Conservation (phyloP, 2,329 filamentous ascomycete species). For the Cordyceps militaris region DNA sequence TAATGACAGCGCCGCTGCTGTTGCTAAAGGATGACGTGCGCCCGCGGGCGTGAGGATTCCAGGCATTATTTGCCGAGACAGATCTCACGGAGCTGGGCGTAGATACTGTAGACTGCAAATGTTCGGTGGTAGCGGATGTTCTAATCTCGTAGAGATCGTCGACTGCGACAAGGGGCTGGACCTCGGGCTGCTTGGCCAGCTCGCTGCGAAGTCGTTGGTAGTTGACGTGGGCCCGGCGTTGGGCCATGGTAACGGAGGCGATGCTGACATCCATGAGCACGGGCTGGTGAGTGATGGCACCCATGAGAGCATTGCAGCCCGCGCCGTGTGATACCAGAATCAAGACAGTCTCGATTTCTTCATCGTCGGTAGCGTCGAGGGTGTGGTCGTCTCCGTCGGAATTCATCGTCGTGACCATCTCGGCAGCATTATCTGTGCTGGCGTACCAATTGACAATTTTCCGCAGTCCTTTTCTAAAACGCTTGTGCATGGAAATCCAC, state of each 20-base stretch:
- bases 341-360: conserved; percentile 67
- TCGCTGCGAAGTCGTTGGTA: conserved; percentile 28
- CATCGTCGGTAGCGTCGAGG: conserved; percentile 30
- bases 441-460: conserved; percentile 79
- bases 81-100: conserved; percentile 29
- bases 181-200: conserved; percentile 13
- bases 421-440: conserved; percentile 43
- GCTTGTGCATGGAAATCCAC: conserved; percentile 90
- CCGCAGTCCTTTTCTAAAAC: conserved; percentile 74
- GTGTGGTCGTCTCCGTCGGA: conserved; percentile 22
- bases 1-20: conserved; percentile 24
- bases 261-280: conserved; percentile 85
- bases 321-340: conserved; percentile 90
- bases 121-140: conserved; percentile 67
- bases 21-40: conserved; percentile 26
- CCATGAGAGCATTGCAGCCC: conserved; percentile 91
- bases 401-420: conserved; percentile 40
- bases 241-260: conserved; percentile 85
- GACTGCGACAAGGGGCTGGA: conserved; percentile 34
- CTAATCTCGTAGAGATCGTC: conserved; percentile 66
- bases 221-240: conserved; percentile 46
- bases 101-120: conserved; percentile 46
- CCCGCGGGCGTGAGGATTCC: conserved; percentile 26
- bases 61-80: conserved; percentile 27
- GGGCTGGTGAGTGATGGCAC: conserved; percentile 83